Evolutionary conservation across 169 alveolate genomes (phyloP), one percentile per base, ranked within the genome.

Genomic region (Toxoplasma gondii): DNA sequence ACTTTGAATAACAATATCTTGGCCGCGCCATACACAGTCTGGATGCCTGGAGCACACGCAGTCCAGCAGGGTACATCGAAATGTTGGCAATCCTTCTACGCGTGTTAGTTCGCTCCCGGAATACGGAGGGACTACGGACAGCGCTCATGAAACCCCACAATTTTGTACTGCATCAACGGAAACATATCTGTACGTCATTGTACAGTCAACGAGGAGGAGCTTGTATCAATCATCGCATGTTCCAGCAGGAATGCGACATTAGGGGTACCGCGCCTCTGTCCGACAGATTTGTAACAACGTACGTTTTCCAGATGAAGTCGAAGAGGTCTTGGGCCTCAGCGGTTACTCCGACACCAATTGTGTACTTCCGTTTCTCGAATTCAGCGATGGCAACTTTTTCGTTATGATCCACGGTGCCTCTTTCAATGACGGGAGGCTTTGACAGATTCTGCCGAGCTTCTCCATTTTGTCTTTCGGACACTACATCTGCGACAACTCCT

Each of bases 301-400:
- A 82, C 88, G 88, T 82, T 45, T 82, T 82, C 67, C 64, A 43
- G 64, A 82, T 38, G 64, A 82, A 82, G 64, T 82, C 64, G 88
- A 82, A 82, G 88, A 82, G 88, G 67, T 82, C 88, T 24, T 82
- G 88, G 27, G 88, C 88, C 36, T 82, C 88, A 38, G 53, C 64
- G 17, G 67, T 82, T 29, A 82, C 88, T 43, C 88, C 88, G 67
- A 82, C 88, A n/a, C 88, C 88, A 38, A 38, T 41, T 0, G 69
- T 39, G 64, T 43, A 43, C 38, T 43, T 82, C 22, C 64, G 67
- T 64, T 82, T 82, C 87, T 78, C 87, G 45, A 78, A 78, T 38
- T 78, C 87, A 16, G 87, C 87, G 44, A 78, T 34, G 69, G 67
- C 88, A 64, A 36, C 69, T 43, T 82, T 82, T 43, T 82, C 88